Evolutionary conservation across 2,329 filamentous ascomycete species (phyloP).

Genomic region (Calonectria honghensis): DNA sequence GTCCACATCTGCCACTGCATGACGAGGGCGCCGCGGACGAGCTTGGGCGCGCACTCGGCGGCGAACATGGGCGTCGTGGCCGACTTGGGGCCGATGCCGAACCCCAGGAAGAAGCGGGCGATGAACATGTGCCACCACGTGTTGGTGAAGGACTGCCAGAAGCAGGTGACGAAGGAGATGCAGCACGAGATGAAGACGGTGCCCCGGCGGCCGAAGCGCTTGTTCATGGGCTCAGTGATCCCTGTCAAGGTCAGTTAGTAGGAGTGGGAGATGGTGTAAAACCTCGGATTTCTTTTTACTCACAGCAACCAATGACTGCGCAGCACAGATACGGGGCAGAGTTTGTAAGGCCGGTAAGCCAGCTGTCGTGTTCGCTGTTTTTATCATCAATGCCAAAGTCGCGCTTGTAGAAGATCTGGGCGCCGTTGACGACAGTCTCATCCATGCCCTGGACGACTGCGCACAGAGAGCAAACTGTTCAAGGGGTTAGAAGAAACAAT

Average conservation of each 20-base stretch:
- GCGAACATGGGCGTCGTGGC: conserved; percentile 81
- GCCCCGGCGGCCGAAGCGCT: conserved; percentile 80
- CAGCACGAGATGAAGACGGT: conserved; percentile 82
- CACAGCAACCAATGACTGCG: conserved; percentile 78
- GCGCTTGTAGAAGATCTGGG: conserved; percentile 78
- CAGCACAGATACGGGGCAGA: conserved; percentile 79
- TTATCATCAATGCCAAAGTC: conserved; percentile 77
- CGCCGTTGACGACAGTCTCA: conserved; percentile 76
- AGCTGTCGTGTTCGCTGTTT: conserved; percentile 66
- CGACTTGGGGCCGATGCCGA: conserved; percentile 71
- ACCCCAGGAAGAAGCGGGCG: conserved; percentile 54
- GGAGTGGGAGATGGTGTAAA: not conserved
- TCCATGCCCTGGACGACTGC: conserved; percentile 78
- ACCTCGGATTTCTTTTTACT: conserved; percentile 61
- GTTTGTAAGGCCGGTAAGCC: conserved; percentile 79
- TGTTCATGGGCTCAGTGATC: conserved; percentile 81
- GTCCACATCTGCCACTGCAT: conserved; percentile 82
- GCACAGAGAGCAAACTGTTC: conserved; percentile 75
- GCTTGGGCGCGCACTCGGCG: conserved; percentile 80
- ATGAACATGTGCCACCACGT: conserved; percentile 74
- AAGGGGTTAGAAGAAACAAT: not conserved
- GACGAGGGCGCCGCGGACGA: conserved; percentile 81
- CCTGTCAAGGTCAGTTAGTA: conserved; percentile 17
- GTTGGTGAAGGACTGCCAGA: conserved; percentile 67
- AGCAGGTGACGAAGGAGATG: conserved; percentile 74